A percentile compares a stretch with the other conserved stretches of the same genome.
phyloP scores from a whole-genome alignment of 257 asterid species.

The Leonotis leonurus region DNA sequence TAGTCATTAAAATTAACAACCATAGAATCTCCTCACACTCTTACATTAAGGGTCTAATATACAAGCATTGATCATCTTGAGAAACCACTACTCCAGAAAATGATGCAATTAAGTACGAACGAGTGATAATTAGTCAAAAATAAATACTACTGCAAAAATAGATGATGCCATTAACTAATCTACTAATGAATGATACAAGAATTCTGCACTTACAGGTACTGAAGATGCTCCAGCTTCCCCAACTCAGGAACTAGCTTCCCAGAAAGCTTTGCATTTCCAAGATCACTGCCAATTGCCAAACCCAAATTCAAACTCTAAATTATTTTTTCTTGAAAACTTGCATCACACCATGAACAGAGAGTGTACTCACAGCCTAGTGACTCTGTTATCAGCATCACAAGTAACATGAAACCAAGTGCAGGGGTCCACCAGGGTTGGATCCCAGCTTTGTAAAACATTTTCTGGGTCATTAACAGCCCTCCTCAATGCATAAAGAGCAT shows the following conservation, averaged over 20 bases:
- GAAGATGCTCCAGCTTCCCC: conserved; percentile 53
- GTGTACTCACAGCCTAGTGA: conserved; percentile 40
- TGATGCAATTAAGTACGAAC: too few relatives aligned
- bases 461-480: conserved; percentile 36
- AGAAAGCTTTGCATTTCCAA: conserved; percentile 58
- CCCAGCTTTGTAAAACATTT: conserved; percentile 52
- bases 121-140: too few relatives aligned
- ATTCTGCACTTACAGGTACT: conserved; percentile 47
- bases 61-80: too few relatives aligned
- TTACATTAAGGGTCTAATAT: too few relatives aligned
- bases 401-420: conserved; percentile 66
- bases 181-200: background rate
- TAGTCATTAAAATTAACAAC: too few relatives aligned
- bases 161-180: too few relatives aligned
- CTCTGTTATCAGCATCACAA: conserved; percentile 42
- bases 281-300: conserved; percentile 38
- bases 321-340: too few relatives aligned
- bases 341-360: too few relatives aligned
- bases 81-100: too few relatives aligned
- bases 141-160: background rate
- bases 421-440: conserved; percentile 56
- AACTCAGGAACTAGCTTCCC: conserved; percentile 61
- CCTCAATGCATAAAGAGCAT: conserved; percentile 48
- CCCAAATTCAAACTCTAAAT: too few relatives aligned
- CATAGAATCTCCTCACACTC: too few relatives aligned